These are phyloP conservation scores for Podospora anserina DNA, from an alignment of 495 filamentous ascomycete species.

Conservation along the genomic window DNA sequence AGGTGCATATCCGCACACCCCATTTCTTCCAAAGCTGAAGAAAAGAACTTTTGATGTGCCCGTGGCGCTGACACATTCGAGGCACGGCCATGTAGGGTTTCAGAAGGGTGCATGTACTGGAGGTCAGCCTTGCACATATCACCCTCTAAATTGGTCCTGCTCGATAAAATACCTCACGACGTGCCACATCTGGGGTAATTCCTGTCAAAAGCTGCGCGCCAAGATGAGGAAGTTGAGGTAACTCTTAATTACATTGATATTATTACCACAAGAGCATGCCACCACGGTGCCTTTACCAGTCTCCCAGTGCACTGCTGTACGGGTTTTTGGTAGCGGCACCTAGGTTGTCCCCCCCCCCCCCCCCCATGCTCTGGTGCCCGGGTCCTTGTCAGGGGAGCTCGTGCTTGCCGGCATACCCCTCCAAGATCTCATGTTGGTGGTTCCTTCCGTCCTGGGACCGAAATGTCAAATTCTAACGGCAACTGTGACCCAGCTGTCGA, in stretches of 20 bases:
- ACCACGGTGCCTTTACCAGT: background rate
- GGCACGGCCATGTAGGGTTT: background rate
- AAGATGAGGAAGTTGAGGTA: background rate
- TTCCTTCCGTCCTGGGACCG: constrained; percentile 10
- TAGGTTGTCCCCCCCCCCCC: background rate
- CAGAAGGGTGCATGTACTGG: background rate
- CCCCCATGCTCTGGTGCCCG: background rate
- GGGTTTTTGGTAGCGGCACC: background rate
- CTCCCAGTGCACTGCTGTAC: background rate
- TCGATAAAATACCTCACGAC: background rate
- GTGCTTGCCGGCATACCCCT: constrained; percentile 12
- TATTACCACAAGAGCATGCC: background rate
- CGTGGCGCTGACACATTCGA: background rate
- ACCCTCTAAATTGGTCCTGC: background rate
- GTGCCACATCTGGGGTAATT: background rate
- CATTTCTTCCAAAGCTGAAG: background rate
- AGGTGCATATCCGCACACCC: background rate
- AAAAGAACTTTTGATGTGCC: background rate
- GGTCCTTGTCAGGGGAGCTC: constrained; percentile 8
- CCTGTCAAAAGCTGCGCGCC: background rate
- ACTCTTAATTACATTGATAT: background rate
- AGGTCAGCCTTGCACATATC: background rate
- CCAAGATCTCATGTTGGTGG: constrained; percentile 1
- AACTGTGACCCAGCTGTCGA: background rate
- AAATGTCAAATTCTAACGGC: background rate